Evolutionary conservation across 2,329 filamentous ascomycete species (phyloP).

Genomic region (Beauveria sp.): DNA sequence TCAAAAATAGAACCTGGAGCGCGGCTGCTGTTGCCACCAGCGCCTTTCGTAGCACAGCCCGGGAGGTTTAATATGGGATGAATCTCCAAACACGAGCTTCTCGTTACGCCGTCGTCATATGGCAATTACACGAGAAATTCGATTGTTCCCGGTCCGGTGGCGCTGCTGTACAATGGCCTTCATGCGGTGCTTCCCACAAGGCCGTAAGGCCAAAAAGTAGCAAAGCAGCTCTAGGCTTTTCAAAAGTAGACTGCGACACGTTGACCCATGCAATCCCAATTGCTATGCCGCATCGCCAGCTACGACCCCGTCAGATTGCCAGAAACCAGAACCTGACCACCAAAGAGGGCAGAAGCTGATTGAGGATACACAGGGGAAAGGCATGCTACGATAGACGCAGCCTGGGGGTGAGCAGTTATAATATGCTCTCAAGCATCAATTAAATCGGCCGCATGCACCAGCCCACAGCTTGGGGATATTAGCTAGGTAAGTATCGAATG

Average conservation of each 20-base stretch:
- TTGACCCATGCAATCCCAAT: neutral
- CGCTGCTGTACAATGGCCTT: neutral
- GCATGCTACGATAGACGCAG: neutral
- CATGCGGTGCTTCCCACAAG: constrained; percentile 2
- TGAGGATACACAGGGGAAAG: neutral
- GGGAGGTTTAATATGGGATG: neutral
- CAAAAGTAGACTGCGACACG: neutral
- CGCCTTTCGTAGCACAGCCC: neutral
- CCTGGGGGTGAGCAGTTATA: constrained; percentile 2
- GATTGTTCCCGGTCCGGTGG: constrained; percentile 1
- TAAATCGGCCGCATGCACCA: neutral
- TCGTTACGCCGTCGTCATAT: constrained; percentile 4
- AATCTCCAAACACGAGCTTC: constrained; percentile 5
- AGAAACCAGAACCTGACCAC: neutral
- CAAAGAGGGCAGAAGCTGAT: neutral
- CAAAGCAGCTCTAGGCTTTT: neutral
- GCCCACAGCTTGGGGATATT: neutral
- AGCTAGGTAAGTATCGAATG: neutral
- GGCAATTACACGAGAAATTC: neutral
- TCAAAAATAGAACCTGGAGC: neutral
- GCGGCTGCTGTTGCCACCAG: neutral
- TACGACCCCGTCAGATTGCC: neutral
- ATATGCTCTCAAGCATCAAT: neutral
- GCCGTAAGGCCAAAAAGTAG: neutral
- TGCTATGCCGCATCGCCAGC: constrained; percentile 7